phyloP scores from a whole-genome alignment of 129 eudicot genomes.

The Saussurea involucrata region DNA sequence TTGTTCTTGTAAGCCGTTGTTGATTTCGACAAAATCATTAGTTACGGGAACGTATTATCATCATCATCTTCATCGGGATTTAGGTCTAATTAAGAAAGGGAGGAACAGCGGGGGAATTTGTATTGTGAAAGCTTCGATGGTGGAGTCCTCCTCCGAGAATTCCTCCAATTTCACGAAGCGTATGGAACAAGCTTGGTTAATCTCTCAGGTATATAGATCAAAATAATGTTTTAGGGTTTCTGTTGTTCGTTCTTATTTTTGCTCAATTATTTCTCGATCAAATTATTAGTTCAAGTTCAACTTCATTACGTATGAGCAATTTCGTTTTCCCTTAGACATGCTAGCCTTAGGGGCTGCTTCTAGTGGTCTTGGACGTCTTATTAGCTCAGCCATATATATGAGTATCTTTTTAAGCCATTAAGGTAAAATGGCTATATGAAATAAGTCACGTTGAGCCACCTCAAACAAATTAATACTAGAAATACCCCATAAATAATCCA shows the following conservation, averaged over 20 bases:
- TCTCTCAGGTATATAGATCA: conserved; percentile 48
- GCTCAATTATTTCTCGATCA: not conserved
- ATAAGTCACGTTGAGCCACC: too few species aligned
- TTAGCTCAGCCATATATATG: too few species aligned
- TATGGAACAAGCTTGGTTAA: conserved; percentile 85
- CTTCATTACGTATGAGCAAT: not conserved
- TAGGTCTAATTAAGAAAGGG: conserved; percentile 1
- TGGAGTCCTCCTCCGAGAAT: conserved; percentile 58
- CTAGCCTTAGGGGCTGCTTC: too few species aligned
- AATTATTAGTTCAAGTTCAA: not conserved
- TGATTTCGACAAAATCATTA: not conserved
- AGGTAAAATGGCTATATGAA: too few species aligned
- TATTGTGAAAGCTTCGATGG: conserved; percentile 54
- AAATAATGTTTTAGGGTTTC: not conserved
- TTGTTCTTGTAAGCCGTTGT: conserved; percentile 12
- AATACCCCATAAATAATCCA: too few species aligned
- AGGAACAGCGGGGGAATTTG: conserved; percentile 8
- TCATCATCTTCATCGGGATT: not conserved
- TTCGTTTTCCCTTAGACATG: not conserved
- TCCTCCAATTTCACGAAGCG: conserved; percentile 53
- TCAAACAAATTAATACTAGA: too few species aligned
- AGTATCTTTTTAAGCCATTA: too few species aligned
- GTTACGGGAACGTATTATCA: not conserved
- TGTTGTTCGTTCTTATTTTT: not conserved
- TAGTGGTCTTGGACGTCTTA: too few species aligned